A percentile compares a stretch with the other conserved stretches of the same genome.
phyloP scores from a whole-genome alignment of 2,329 filamentous ascomycete species.

The Mycogone perniciosa region DNA sequence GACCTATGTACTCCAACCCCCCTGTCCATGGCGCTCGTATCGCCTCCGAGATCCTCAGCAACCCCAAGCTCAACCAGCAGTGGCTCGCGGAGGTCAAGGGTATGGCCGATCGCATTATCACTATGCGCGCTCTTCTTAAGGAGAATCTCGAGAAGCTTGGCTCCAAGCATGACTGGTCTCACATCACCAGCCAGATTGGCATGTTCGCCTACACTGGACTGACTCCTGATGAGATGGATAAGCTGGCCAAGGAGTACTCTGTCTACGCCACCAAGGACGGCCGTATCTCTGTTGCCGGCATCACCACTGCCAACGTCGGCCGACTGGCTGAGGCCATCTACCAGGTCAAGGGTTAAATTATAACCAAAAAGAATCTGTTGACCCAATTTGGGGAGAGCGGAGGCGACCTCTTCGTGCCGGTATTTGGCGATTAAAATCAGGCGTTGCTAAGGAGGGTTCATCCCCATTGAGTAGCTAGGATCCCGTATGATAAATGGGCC shows the following conservation, averaged over 20 bases:
- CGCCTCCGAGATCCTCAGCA: slow-evolving; percentile 85
- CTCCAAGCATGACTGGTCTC: slow-evolving; percentile 95
- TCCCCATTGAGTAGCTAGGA: background rate
- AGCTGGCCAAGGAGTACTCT: slow-evolving; percentile 87
- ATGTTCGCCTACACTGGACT: slow-evolving; percentile 99
- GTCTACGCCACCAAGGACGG: slow-evolving; percentile 96
- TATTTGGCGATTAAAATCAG: background rate
- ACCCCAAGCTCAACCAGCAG: slow-evolving; percentile 76
- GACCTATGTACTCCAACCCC: slow-evolving; percentile 96
- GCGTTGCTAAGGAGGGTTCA: background rate
- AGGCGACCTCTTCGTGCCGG: background rate
- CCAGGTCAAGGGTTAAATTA: slow-evolving; percentile 64
- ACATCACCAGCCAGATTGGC: slow-evolving; percentile 98
- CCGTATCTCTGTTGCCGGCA: slow-evolving; percentile 78
- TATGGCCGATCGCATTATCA: slow-evolving; percentile 99
- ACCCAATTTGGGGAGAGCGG: background rate
- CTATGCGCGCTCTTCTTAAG: slow-evolving; percentile 92
- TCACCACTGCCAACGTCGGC: slow-evolving; percentile 72
- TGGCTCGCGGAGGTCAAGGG: slow-evolving; percentile 96
- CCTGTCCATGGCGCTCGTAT: slow-evolving; percentile 94
- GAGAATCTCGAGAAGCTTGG: slow-evolving; percentile 91
- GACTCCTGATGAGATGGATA: slow-evolving; percentile 84
- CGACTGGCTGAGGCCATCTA: slow-evolving; percentile 78
- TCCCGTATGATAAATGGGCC: slow-evolving; percentile 1
- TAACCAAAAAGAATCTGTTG: background rate